These are phyloP conservation scores for Psidium guajava DNA, from an alignment of 345 rosid species.

Conservation along the genomic window DNA sequence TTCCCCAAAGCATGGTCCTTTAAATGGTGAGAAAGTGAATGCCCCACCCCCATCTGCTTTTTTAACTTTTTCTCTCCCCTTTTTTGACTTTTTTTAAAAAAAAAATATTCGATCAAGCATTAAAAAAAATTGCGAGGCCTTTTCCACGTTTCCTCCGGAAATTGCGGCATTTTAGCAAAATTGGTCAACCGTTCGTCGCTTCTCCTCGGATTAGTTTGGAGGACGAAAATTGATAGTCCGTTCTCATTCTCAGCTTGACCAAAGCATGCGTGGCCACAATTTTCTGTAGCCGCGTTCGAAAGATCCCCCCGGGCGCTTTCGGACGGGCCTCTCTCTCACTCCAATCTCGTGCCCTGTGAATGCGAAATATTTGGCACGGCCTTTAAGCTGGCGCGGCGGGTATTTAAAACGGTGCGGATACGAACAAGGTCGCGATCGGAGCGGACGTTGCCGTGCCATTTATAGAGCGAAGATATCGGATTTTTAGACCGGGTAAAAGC, in stretches of 20 bases:
- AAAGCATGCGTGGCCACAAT: not conserved
- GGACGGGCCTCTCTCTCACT: no score
- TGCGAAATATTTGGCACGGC: no score
- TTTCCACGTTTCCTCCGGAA: not conserved
- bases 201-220: not conserved
- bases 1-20: not conserved
- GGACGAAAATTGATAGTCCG: not conserved
- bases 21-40: not conserved
- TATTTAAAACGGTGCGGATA: fast-evolving
- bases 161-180: not conserved
- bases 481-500: not conserved
- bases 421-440: not conserved
- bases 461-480: not conserved
- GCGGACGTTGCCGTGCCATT: not conserved
- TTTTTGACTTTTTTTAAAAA: not conserved
- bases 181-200: not conserved
- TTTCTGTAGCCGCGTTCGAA: no score
- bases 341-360: no score
- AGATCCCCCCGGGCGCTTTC: no score
- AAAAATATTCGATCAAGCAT: no score
- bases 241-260: not conserved
- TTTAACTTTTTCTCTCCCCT: not conserved
- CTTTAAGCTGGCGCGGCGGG: not conserved
- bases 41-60: not conserved
- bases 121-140: not conserved